Evolutionary conservation across 2,329 filamentous ascomycete genomes (phyloP).

Genomic region (Aspergillus sergii): DNA sequence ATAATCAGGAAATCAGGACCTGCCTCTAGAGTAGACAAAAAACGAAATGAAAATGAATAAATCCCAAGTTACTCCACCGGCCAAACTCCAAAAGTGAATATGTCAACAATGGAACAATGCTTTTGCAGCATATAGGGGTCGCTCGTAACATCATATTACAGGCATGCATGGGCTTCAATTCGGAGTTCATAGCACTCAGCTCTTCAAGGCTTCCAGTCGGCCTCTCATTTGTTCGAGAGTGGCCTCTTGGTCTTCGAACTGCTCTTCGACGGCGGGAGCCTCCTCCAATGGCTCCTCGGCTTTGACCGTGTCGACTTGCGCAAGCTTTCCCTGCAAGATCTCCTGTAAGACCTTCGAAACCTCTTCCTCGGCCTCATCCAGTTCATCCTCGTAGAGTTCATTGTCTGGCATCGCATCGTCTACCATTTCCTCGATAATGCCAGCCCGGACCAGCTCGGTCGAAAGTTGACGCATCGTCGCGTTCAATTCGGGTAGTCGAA

Average conservation of each 20-base stretch:
- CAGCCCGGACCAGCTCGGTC: constrained; percentile 87
- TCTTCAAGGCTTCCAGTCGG: constrained; percentile 85
- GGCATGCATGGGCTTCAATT: not conserved
- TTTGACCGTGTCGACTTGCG: constrained; percentile 65
- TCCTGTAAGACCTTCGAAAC: constrained; percentile 92
- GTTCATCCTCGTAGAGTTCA: constrained; percentile 69
- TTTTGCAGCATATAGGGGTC: not conserved
- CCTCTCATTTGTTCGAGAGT: constrained; percentile 95
- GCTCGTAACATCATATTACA: constrained; percentile 8
- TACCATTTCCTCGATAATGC: constrained; percentile 97
- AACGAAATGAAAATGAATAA: constrained; percentile 8
- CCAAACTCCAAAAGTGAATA: constrained; percentile 19
- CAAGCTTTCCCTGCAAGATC: constrained; percentile 80
- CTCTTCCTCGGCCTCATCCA: constrained; percentile 78
- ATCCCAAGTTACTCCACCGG: constrained; percentile 14
- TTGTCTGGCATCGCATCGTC: constrained; percentile 78
- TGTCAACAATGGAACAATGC: constrained; percentile 5
- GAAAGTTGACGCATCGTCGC: constrained; percentile 87
- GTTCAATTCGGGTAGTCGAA: constrained; percentile 81
- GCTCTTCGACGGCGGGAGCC: constrained; percentile 62
- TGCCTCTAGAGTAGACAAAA: constrained; percentile 24
- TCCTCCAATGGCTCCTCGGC: constrained; percentile 55
- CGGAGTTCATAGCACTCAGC: constrained; percentile 52
- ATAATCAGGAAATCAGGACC: constrained; percentile 17
- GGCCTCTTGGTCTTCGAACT: constrained; percentile 83